Conservation (phyloP, 148 eudicot genomes). For the Rhododendron henanense region DNA sequence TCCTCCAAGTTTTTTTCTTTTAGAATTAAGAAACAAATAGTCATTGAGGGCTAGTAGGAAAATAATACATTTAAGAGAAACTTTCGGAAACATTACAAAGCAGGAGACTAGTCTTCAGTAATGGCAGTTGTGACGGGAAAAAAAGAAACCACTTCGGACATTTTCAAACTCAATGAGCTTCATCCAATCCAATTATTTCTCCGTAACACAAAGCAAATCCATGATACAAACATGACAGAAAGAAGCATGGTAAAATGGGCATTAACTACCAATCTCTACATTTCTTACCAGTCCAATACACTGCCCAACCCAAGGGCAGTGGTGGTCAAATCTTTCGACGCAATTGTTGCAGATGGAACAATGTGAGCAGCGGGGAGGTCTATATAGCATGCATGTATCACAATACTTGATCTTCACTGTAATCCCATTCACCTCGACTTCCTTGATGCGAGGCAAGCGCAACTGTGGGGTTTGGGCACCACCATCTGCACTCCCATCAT, state of each 20-base stretch:
- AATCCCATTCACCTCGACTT: constrained; percentile 91
- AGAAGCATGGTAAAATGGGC: constrained; percentile 3
- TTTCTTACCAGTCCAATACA: constrained; percentile 93
- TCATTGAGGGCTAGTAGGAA: not conserved
- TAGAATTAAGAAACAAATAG: not conserved
- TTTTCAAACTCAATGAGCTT: not conserved
- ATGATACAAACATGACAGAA: not conserved
- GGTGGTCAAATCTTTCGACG: constrained; percentile 97
- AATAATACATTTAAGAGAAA: not conserved
- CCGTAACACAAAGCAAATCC: not conserved
- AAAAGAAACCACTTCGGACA: not conserved
- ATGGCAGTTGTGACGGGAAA: not conserved
- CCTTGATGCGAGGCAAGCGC: constrained; percentile 86
- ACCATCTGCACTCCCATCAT: constrained; percentile 70
- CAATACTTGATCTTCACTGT: constrained; percentile 95
- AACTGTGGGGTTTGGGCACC: constrained; percentile 92
- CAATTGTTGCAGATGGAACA: constrained; percentile 99
- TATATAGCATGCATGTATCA: constrained; percentile 97
- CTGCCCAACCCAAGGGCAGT: constrained; percentile 99
- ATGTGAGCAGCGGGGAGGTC: constrained; percentile 99
- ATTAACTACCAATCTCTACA: not conserved
- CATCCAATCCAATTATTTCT: not conserved
- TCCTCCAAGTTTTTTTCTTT: not conserved
- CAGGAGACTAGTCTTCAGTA: not conserved
- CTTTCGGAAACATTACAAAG: not conserved